Conservation (phyloP, 2,329 filamentous ascomycete species). For the Talaromyces piceae region DNA sequence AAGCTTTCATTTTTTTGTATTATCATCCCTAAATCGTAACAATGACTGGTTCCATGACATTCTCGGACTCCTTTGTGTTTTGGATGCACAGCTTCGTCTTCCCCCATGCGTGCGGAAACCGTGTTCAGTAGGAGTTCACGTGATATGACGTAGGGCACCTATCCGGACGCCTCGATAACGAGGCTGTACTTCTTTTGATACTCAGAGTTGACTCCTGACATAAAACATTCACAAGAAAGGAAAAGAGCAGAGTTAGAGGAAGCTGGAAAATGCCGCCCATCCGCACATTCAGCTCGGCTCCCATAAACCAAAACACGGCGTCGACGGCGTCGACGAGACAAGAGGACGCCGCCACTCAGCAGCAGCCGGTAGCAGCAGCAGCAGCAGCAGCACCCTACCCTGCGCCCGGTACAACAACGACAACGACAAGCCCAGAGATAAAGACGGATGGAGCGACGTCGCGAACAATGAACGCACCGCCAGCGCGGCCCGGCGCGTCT, state of each 20-base stretch:
- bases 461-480: background rate
- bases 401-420: background rate
- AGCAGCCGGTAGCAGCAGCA: constrained; percentile 29
- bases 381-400: background rate
- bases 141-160: constrained; percentile 12
- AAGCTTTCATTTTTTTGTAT: constrained; percentile 29
- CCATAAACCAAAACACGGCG: constrained; percentile 19
- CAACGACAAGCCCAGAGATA: background rate
- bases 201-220: no score
- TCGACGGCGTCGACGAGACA: constrained; percentile 13
- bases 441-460: background rate
- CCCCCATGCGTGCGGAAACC: background rate
- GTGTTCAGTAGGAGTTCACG: constrained; percentile 6
- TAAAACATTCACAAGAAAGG: background rate
- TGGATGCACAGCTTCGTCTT: no score
- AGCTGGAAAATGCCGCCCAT: constrained; percentile 18
- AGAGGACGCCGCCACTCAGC: background rate
- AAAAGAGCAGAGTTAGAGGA: no score
- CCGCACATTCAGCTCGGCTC: constrained; percentile 21
- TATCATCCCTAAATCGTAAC: no score
- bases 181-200: no score
- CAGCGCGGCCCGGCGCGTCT: background rate
- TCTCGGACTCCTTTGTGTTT: no score
- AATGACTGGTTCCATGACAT: no score
- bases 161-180: no score